These are phyloP conservation scores for Venturia carpophila DNA, from an alignment of 2,329 filamentous ascomycete genomes.

Conservation along the genomic window DNA sequence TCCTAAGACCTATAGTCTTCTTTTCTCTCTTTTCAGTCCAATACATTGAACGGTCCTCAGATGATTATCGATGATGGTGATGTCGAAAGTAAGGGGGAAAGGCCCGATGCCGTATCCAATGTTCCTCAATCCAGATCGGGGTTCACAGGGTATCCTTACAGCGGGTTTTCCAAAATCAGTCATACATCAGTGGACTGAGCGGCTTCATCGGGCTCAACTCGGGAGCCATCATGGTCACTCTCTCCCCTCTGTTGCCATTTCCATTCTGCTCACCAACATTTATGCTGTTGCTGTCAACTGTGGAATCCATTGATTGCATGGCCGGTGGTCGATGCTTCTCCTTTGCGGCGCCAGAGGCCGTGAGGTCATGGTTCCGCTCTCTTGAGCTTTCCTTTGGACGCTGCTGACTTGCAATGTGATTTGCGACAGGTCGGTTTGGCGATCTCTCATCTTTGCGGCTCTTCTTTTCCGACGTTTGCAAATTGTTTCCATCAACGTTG, in stretches of 20 bases:
- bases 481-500: not conserved
- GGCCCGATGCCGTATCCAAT: slow-evolving; percentile 4
- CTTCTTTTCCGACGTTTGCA: not conserved
- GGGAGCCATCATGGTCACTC: not conserved
- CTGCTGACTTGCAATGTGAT: not conserved
- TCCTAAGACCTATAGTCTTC: not conserved
- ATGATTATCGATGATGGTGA: not conserved
- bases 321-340: not conserved
- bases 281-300: not conserved
- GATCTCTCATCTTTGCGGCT: slow-evolving; percentile 11
- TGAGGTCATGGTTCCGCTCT: not conserved
- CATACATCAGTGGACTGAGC: slow-evolving; percentile 13
- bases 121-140: slow-evolving; percentile 8
- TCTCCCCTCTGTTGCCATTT: not conserved
- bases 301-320: not conserved
- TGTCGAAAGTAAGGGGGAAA: not conserved
- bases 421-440: not conserved
- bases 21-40: not conserved
- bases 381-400: not conserved
- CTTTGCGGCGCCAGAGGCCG: not conserved
- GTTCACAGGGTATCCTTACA: not conserved
- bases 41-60: not conserved
- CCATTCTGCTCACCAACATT: not conserved
- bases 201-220: slow-evolving; percentile 18
- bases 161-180: slow-evolving; percentile 4